Evolutionary conservation across 805 yeast species (phyloP), one percentile per base, ranked within the genome.

Genomic region (Candida ovalis): DNA sequence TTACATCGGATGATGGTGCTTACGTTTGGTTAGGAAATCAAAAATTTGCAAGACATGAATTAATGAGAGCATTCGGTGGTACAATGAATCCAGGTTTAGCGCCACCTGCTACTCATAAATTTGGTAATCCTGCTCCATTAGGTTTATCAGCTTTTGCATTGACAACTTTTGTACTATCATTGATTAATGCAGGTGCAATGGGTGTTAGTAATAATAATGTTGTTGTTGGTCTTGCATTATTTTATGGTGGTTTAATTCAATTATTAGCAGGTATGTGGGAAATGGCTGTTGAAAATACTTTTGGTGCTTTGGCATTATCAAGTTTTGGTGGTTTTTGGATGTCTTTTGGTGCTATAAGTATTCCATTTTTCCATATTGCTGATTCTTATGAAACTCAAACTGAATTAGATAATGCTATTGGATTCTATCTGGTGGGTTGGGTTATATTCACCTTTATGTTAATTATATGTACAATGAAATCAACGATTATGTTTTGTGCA

Each of bases 41-140:
- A 35, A 35, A 35, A 17, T 35, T 35, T 35, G 38, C 38, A n/a
- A 4, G 38, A 5, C 21, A 35, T 45, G 91, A 86, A 43, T 71
- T 86, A 47, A 67, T 72, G 42, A 67, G 68, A 24, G 92, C 91
- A 1, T 86, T 86, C 54, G 96, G 96, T 65, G 96, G 96, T 82
- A 75, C 85, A 18, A 70, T 86, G 62, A 81, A 82, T 56, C 88
- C 94, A 22, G 92, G 88, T 72, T 39, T 73, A 46, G 65, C 79
- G 22, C 73, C 76, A 13, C 75, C 78, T 5, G 77, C 91, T 13
- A 62, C 70, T 8, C 81, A 83, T 56, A 74, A 74, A 51, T 73
- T 77, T 68, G 91, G 84, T 49, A 84, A 85, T 58, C 91, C 92
- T 23, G 86, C 86, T 40, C 91, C 91, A 17, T 69, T 85, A 52